Evolutionary conservation across 140 eudicot genomes (phyloP), one percentile per base, ranked within the genome.

Genomic region (Bidens hawaiensis): DNA sequence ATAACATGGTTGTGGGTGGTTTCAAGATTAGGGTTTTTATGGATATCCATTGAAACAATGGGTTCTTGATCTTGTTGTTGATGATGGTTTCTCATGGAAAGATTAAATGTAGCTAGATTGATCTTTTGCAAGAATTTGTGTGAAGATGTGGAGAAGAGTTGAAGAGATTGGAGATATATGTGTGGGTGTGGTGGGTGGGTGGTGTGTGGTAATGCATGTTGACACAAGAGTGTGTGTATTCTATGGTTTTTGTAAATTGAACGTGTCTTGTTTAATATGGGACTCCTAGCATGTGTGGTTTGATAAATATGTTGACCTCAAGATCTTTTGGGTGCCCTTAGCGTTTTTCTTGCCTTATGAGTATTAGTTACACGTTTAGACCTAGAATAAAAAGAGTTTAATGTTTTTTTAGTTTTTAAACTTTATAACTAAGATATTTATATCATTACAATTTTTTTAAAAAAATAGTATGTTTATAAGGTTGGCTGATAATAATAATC

Each of bases 221-320:
- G 72, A 72, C 77, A 72, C 71, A 72, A 58, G 79, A 74, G 68
- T 66, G 76, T 59, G 0, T 63, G 56, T 69, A 41, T 81, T 83
- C 81, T 78, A 79, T 86, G 95, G 95, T 75, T 82, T 28, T 31
- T 69, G 82, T 77, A 78, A 77, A 86, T 30, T 60, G 71, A 74
- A 82, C 94, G 95, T 90, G 95, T 75, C 77, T 63, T 74, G 58
- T 68, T 76, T 60, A 72, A 57, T 65, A 63, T 73, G 69, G 76
- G 82, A 72, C 56, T 69, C 56, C n/a, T 64, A 63, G 51, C 71
- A 72, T 72, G 71, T 72, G 77, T 72, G 77, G 77, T 33, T 33
- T 3, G n/a, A n/a, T n/a, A n/a, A n/a, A n/a, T n/a, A n/a, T n/a
- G n/a, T n/a, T n/a, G n/a, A n/a, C n/a, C n/a, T n/a, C n/a, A n/a